Conservation (phyloP, 345 rosid species). For the Diplotaxis tenuifolia region DNA sequence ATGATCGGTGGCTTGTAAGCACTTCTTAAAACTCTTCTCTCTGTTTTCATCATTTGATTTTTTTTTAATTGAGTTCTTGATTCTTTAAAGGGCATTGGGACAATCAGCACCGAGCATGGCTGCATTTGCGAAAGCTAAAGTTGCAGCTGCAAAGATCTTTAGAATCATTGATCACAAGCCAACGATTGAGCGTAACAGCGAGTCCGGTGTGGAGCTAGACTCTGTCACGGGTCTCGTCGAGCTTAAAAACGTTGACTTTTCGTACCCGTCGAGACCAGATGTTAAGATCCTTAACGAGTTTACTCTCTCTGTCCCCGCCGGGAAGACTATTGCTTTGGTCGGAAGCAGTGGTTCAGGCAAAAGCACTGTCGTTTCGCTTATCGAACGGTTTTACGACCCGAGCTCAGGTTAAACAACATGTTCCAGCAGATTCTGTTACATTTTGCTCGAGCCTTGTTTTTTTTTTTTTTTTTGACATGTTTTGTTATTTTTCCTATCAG, state of each 20-base stretch:
- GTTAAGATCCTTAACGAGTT: background rate
- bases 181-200: background rate
- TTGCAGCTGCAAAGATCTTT: background rate
- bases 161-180: background rate
- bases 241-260: background rate
- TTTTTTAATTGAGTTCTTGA: background rate
- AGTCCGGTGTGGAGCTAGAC: background rate
- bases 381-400: background rate
- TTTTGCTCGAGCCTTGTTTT: background rate
- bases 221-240: background rate
- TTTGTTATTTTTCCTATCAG: background rate
- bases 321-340: background rate
- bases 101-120: background rate
- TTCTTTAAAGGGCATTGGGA: background rate
- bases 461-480: background rate
- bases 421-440: background rate
- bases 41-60: background rate
- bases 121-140: background rate
- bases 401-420: background rate
- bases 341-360: background rate
- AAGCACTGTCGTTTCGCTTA: background rate
- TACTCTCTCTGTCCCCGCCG: background rate
- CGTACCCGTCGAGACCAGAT: background rate
- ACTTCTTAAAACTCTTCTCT: background rate
- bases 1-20: slow-evolving; percentile 1